Evolutionary conservation across 768 basidiomycete species (phyloP).

Genomic region (Rossbeevera mucosa): DNA sequence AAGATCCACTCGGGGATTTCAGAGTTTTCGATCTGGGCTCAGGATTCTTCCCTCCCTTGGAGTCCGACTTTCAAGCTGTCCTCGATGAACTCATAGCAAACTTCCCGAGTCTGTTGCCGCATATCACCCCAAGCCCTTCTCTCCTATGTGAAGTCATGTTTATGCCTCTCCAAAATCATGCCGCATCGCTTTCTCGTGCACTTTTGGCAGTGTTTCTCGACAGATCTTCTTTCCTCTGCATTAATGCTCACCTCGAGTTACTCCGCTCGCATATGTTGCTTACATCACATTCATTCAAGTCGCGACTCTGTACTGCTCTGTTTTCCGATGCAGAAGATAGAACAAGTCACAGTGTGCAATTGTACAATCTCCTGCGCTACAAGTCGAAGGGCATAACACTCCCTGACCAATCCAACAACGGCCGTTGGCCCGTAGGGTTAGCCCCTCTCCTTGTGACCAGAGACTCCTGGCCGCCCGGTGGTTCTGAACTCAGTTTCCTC

Average conservation of each 20-base stretch:
- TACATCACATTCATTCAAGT: slow-evolving; percentile 68
- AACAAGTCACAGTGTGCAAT: slow-evolving; percentile 30
- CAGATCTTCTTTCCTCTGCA: slow-evolving; percentile 57
- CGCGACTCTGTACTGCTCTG: slow-evolving; percentile 62
- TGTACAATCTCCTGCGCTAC: slow-evolving; percentile 22
- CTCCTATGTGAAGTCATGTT: slow-evolving; percentile 63
- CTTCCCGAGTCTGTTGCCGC: slow-evolving; percentile 59
- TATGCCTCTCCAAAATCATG: slow-evolving; percentile 55
- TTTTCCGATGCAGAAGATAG: slow-evolving; percentile 70
- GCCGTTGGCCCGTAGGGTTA: slow-evolving; percentile 65
- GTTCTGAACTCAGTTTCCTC: slow-evolving; percentile 78
- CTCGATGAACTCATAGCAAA: slow-evolving; percentile 47
- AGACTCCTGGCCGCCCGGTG: slow-evolving; percentile 83
- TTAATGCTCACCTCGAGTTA: slow-evolving; percentile 62
- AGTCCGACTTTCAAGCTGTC: slow-evolving; percentile 15
- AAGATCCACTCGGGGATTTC: slow-evolving; percentile 44
- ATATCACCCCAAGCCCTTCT: slow-evolving; percentile 58
- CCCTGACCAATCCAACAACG: slow-evolving; percentile 18
- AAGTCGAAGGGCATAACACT: slow-evolving; percentile 12
- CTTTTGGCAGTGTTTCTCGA: slow-evolving; percentile 66
- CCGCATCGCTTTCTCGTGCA: slow-evolving; percentile 58
- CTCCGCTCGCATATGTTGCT: slow-evolving; percentile 74
- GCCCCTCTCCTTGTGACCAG: slow-evolving; percentile 67
- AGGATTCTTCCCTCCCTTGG: slow-evolving; percentile 34
- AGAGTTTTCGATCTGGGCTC: slow-evolving; percentile 65